Evolutionary conservation across 176 grass and related monocot species (phyloP), one percentile per base, ranked within the genome.

Genomic region (Musa schizocarpa): DNA sequence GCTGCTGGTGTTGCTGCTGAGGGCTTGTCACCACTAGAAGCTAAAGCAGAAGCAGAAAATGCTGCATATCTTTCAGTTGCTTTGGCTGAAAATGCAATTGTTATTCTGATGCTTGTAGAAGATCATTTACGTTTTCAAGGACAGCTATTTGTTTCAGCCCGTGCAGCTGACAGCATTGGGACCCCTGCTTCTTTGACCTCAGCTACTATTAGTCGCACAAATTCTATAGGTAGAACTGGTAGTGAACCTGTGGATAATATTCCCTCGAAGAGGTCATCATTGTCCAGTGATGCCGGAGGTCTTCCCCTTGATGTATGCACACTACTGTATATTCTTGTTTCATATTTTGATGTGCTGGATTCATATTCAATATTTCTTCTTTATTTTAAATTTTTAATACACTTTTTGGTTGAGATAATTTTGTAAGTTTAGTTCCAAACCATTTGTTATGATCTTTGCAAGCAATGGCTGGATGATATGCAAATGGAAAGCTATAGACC

Each of bases 1-100:
- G 95, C 95, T 80, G 95, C 95, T 79, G 95, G 95, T 85, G 88
- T 98, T 82, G 95, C 95, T 73, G 95, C 95, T 16, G 95, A 98
- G 83, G 95, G 95, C 26, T 85, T 98, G 50, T 98, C 90, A 66
- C 90, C 95, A 17, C 80, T 87, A 82, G 86, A 93, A 82, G 90
- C 95, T 65, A 98, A 98, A 86, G 64, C 80, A 74, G 86, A 98
- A 91, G 90, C 90, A 56, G 95, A 98, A 88, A 89, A 89, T 85
- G 95, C 90, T 68, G 95, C 90, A 65, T 83, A 98, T 77, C 95
- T 98, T 72, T 93, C 95, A 66, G 90, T 98, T 85, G 95, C 95
- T 55, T 82, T 98, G 73, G 95, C 95, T 1, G 95, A 98, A 83
- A 98, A 98, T 82, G 88, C 90, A 14, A 88, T 98, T 69, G 90